A percentile compares a stretch with the other conserved stretches of the same genome.
Conservation (phyloP, 2,329 filamentous ascomycete species). For the Rutstroemia sp. region DNA sequence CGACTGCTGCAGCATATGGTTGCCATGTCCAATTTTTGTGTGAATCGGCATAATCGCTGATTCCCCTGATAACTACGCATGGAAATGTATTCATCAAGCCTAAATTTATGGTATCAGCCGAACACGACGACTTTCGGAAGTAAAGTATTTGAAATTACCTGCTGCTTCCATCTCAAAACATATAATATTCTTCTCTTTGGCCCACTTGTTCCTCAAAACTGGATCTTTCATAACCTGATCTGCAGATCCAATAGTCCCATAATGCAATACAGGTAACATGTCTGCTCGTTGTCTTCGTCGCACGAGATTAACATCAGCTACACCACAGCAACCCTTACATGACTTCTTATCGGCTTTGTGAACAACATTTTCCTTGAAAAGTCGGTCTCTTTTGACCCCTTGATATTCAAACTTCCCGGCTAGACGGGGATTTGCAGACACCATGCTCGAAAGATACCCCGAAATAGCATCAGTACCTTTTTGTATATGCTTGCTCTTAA, state of each 20-base stretch:
- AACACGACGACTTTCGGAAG: neutral
- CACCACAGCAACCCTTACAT: neutral
- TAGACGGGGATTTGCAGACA: neutral
- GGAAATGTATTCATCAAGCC: constrained; percentile 12
- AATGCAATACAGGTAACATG: constrained; percentile 32
- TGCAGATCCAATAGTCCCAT: constrained; percentile 8
- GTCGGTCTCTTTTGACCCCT: constrained; percentile 18
- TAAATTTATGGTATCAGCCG: neutral
- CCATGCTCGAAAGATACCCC: neutral
- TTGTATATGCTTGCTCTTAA: neutral
- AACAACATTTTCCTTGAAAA: constrained; percentile 23
- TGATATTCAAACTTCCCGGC: constrained; percentile 7
- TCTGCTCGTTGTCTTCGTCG: neutral
- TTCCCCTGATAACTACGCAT: constrained; percentile 13
- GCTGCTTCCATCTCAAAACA: constrained; percentile 13
- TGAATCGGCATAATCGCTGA: constrained; percentile 14
- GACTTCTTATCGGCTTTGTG: constrained; percentile 10
- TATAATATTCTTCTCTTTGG: neutral
- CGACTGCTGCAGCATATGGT: constrained; percentile 10
- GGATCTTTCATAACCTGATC: constrained; percentile 10
- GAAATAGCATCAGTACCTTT: neutral
- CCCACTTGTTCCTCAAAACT: neutral
- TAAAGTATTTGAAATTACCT: neutral
- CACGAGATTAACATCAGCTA: neutral
- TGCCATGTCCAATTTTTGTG: constrained; percentile 14